Conservation (phyloP, 345 rosid species). For the sweet orange (Citrus sinensis) region DVS_A1.0 CM039163.1:65501-66000, state of each 20-base stretch:
- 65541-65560: conserved; percentile 14
- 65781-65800: background rate
- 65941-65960: conserved; percentile 84
- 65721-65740: conserved; percentile 15
- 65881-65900: background rate
- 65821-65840: background rate
- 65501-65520: conserved; percentile 42
- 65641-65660: conserved; percentile 7
- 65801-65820: background rate
- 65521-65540: conserved; percentile 16
- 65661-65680: conserved; percentile 1
- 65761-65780: conserved; percentile 39
- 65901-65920: conserved; percentile 6
- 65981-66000: conserved; percentile 27
- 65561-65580: background rate
- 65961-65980: conserved; percentile 55
- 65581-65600: conserved; percentile 17
- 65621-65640: conserved; percentile 12
- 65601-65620: conserved; percentile 21
- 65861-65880: background rate
- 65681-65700: conserved; percentile 19
- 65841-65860: background rate
- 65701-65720: conserved; percentile 17
- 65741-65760: conserved; percentile 39
- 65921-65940: conserved; percentile 37